Evolutionary conservation across 192 early-diverging fungal species (phyloP), one percentile per base, ranked within the genome.

Genomic region (Entomortierella beljakovae): DNA sequence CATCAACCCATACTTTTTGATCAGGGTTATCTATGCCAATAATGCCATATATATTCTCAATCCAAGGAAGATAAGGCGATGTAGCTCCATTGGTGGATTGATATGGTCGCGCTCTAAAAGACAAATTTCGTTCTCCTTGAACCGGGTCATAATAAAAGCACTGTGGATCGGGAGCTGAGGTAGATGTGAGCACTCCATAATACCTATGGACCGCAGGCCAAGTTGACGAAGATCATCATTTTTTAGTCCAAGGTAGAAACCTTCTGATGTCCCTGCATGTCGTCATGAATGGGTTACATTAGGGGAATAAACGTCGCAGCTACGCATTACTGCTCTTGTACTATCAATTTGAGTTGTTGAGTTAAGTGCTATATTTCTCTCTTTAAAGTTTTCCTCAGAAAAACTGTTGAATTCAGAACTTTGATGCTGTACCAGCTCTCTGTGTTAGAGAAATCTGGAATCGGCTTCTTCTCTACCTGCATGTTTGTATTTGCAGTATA

Each of bases 31-130:
- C 61, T 2, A 6, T 31, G 5, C 53, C 49, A 59, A 72, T 55
- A 1, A 6, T 31, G 5, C 53, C 49, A 59, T 64, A 65, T 15
- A 3, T 60, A 2, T 32, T 13, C 46, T 73, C 71, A 26, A 73
- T 66, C 71, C 63, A 65, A 8, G 55, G 55, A 65, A 73, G 23
- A 73, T 73, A n/a, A 26, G 23, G n/a, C 57, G 56, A 25, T 73
- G 71, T 0, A 73, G 63, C 0, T 31, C 31, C 2, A 73, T 33
- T 26, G 71, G 63, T 33, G 71, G 62, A 6, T 34, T 60, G 23
- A 65, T 48, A 20, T 57, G 54, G 11, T 71, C 61, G 42, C 69
- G 60, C 42, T 62, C 54, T 15, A 71, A 7, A 38, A 63, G 34
- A 31, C 52, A 72, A 0, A 26, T 62, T 48, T 62, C 26, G 6